Evolutionary conservation across 108 stramenopile species (phyloP), one percentile per base, ranked within the genome.

Genomic region (Cyclotella sp.): DNA sequence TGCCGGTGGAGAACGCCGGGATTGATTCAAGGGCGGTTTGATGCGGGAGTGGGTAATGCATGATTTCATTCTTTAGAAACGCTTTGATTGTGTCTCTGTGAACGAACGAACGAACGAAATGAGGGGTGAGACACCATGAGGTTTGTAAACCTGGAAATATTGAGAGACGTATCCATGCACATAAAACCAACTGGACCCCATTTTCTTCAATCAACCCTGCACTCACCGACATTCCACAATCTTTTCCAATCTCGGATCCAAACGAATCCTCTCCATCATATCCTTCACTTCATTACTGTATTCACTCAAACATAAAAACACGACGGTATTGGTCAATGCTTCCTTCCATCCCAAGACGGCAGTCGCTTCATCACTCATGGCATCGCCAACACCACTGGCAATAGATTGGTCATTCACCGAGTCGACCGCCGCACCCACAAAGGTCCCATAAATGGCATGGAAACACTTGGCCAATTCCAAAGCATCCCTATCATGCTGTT

Each of bases 391-490:
- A 65, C 61, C 40, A n/a, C 14, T 4, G 12, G 51, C 6, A 5
- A 5, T 34, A 6, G 34, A 34, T 34, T 2, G 6, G 34, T 6
- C 34, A 34, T 6, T 6, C 2, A 6, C 60, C 28, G 86, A 90
- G 16, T 93, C 88, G 10, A 77, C 75, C 59, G 79, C 68, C 10
- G 90, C 70, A 42, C 67, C 52, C 19, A 28, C 49, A 34, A 85
- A 71, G 2, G 92, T 98, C 21, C 78, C 76, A 80, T 93, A 98
- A 73, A 98, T 97, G 21, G 94, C 82, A 74, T 95, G 92, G 84
- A 94, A 98, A 78, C 91, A 92, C 75, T 95, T 92, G 29, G 91
- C 91, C 57, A 99, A 79, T 62, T 94, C 95, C 59, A 97, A 95
- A 8, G 97, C 91, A 73, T 98, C 88, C 83, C 92, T 93, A 57